phyloP scores from a whole-genome alignment of 1,284 basidiomycete species.

The Papiliotrema laurentii region DNA sequence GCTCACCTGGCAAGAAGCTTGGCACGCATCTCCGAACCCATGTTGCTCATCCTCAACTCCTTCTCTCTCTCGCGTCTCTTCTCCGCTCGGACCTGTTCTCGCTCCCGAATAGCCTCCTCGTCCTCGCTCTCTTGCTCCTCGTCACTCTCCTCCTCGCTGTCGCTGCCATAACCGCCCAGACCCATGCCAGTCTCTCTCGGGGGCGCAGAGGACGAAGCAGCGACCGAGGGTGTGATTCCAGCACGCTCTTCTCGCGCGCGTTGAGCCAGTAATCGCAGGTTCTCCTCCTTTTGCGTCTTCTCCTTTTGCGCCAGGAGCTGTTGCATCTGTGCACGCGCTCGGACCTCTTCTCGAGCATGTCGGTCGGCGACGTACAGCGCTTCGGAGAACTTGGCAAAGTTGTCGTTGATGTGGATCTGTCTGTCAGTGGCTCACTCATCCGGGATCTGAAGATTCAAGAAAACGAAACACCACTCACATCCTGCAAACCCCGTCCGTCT shows the following conservation, averaged over 20 bases:
- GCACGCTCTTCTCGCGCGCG: slow-evolving; percentile 89
- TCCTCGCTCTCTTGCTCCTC: slow-evolving; percentile 61
- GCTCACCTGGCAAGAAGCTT: slow-evolving; percentile 78
- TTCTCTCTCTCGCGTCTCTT: slow-evolving; percentile 90
- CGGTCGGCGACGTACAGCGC: slow-evolving; percentile 93
- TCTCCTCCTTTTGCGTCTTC: slow-evolving; percentile 95
- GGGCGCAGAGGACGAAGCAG: slow-evolving; percentile 19
- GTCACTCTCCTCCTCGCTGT: slow-evolving; percentile 50
- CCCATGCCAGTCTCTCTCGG: slow-evolving; percentile 57
- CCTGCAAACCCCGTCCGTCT: slow-evolving; percentile 93
- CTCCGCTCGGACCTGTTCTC: slow-evolving; percentile 86
- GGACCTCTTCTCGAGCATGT: slow-evolving; percentile 95
- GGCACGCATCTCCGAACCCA: slow-evolving; percentile 94
- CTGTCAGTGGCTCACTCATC: too few relatives aligned
- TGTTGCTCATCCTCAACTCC: slow-evolving; percentile 98
- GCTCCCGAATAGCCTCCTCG: slow-evolving; percentile 75
- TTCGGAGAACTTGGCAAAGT: slow-evolving; percentile 98
- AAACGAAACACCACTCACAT: slow-evolving; percentile 59
- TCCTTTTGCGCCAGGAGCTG: slow-evolving; percentile 97
- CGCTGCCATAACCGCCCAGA: slow-evolving; percentile 80
- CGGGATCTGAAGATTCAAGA: not conserved
- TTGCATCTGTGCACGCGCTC: slow-evolving; percentile 93
- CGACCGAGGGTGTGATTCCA: slow-evolving; percentile 57
- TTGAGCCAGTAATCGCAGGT: slow-evolving; percentile 86
- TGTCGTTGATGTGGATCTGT: slow-evolving; percentile 95